phyloP scores from a whole-genome alignment of 2,329 filamentous ascomycete species.

The Emergomyces orientalis region DNA sequence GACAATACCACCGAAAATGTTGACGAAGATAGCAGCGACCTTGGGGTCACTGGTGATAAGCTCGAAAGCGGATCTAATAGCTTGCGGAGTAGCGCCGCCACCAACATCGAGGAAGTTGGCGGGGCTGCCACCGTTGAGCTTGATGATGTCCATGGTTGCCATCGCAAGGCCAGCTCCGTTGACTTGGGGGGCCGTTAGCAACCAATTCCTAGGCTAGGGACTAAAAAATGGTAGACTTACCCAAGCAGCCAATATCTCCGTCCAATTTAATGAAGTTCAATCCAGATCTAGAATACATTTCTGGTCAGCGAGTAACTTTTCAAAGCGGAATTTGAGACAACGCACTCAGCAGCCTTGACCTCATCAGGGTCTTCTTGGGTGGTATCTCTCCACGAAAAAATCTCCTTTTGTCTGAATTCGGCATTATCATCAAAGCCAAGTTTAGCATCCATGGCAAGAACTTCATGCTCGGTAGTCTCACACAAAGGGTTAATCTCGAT shows the following conservation, averaged over 20 bases:
- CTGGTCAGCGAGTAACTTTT: neutral
- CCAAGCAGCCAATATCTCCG: slow-evolving; percentile 93
- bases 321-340: neutral
- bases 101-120: slow-evolving; percentile 99
- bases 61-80: slow-evolving; percentile 95
- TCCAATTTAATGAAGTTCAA: slow-evolving; percentile 99
- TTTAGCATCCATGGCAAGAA: slow-evolving; percentile 99
- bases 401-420: slow-evolving; percentile 93
- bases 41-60: slow-evolving; percentile 98
- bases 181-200: slow-evolving; percentile 41
- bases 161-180: slow-evolving; percentile 98
- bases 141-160: slow-evolving; percentile 99
- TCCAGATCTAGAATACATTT: slow-evolving; percentile 41
- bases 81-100: slow-evolving; percentile 90
- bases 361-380: slow-evolving; percentile 96
- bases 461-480: slow-evolving; percentile 96
- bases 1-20: slow-evolving; percentile 99
- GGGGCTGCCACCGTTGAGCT: slow-evolving; percentile 90
- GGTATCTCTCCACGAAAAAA: slow-evolving; percentile 88
- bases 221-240: slow-evolving; percentile 20
- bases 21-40: slow-evolving; percentile 98
- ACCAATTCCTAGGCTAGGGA: neutral
- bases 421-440: slow-evolving; percentile 98
- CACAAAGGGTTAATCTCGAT: slow-evolving; percentile 99
- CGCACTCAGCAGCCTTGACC: slow-evolving; percentile 84